phyloP scores from a whole-genome alignment of 441 rosid species.

The Pelargonium cotyledonis region DNA sequence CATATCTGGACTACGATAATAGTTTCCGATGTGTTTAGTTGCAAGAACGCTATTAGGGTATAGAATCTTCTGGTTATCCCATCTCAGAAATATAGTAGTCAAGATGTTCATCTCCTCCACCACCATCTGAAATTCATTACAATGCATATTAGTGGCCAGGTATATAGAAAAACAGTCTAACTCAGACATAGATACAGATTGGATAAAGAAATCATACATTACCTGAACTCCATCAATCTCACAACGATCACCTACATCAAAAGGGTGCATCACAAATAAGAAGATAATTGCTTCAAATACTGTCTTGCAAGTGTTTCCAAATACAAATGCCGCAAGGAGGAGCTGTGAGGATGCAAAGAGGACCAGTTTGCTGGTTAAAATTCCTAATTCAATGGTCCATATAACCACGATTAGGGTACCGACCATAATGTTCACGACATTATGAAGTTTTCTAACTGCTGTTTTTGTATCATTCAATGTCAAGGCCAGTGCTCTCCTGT shows the following conservation, averaged over 20 bases:
- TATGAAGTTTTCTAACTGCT: conserved; percentile 71
- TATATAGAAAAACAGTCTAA: no score
- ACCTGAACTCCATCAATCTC: neutral
- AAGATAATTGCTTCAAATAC: neutral
- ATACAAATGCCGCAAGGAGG: neutral
- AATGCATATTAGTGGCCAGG: no score
- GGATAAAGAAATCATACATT: neutral
- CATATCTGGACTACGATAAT: conserved; percentile 80
- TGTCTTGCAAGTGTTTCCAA: conserved; percentile 2
- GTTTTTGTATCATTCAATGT: conserved; percentile 85
- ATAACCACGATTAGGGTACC: conserved; percentile 37
- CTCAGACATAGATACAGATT: no score
- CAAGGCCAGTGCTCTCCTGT: conserved; percentile 73
- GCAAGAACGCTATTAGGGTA: conserved; percentile 60
- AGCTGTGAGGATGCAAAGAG: neutral
- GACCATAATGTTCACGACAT: conserved; percentile 42
- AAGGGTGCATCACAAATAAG: conserved; percentile 3
- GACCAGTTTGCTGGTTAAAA: conserved; percentile 37
- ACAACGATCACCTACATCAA: neutral
- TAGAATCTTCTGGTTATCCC: conserved; percentile 56
- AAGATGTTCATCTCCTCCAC: conserved; percentile 61
- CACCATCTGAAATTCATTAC: no score
- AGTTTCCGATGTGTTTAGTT: conserved; percentile 53
- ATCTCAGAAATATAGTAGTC: conserved; percentile 66
- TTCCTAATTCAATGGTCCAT: conserved; percentile 62